Evolutionary conservation across 2,329 filamentous ascomycete species (phyloP).

Genomic region (Penicillium glabrum): DNA sequence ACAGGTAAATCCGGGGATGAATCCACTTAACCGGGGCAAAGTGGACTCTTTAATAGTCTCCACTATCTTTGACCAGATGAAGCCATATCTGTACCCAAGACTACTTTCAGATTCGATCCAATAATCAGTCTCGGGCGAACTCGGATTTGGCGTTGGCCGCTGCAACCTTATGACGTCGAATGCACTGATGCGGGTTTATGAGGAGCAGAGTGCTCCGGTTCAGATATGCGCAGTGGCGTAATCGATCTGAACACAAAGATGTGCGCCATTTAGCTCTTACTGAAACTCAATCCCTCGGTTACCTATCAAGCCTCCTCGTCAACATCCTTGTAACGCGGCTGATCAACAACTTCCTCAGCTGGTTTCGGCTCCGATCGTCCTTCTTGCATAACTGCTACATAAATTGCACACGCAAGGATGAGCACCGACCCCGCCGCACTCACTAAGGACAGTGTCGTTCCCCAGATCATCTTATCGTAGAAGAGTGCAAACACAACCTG

Average conservation of each 20-base stretch:
- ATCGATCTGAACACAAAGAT: not conserved
- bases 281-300: not conserved
- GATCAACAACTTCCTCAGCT: not conserved
- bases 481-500: conserved; percentile 69
- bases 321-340: conserved; percentile 7
- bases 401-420: conserved; percentile 66
- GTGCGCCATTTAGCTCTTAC: not conserved
- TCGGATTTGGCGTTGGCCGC: conserved; percentile 1
- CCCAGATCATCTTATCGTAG: conserved; percentile 65
- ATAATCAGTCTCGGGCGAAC: conserved; percentile 10
- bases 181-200: conserved; percentile 1
- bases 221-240: not conserved
- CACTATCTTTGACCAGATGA: not conserved
- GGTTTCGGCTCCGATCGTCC: not conserved
- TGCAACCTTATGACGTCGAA: conserved; percentile 31
- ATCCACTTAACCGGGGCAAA: not conserved
- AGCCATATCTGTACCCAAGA: not conserved
- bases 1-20: not conserved
- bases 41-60: not conserved
- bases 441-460: conserved; percentile 56
- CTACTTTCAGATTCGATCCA: not conserved
- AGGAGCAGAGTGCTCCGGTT: conserved; percentile 22
- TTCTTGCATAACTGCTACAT: conserved; percentile 59
- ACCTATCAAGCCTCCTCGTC: conserved; percentile 8
- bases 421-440: conserved; percentile 63